A percentile compares a stretch with the other conserved stretches of the same genome.
Conservation (phyloP, 345 rosid genomes). For the Camelina laxa region DNA sequence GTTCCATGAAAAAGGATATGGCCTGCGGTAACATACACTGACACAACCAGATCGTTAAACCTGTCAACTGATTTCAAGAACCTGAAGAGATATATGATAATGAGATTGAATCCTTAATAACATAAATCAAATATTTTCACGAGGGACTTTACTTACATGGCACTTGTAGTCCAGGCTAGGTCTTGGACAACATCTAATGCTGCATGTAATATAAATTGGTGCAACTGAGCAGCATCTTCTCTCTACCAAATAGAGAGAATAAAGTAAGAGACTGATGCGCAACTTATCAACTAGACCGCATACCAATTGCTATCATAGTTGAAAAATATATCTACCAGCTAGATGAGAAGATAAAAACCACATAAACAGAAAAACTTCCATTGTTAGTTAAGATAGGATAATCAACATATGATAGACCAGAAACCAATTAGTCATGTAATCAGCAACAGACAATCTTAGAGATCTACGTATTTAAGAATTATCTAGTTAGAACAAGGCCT, state of each 20-base stretch:
- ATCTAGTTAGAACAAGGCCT: neutral
- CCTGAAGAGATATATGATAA: conserved; percentile 47
- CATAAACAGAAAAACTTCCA: neutral
- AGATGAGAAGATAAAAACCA: neutral
- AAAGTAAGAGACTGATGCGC: conserved; percentile 13
- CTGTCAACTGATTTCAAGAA: conserved; percentile 90
- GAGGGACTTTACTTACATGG: conserved; percentile 63
- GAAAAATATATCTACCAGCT: conserved; percentile 11
- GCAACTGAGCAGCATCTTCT: conserved; percentile 98
- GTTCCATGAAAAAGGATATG: conserved; percentile 71
- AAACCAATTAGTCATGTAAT: neutral
- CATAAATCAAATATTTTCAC: neutral
- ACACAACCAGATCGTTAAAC: conserved; percentile 91
- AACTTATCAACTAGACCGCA: neutral
- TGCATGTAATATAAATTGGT: conserved; percentile 91
- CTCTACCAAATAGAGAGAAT: conserved; percentile 56
- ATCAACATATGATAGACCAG: neutral
- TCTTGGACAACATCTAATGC: conserved; percentile 97
- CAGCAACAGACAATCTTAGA: neutral
- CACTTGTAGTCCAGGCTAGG: conserved; percentile 95
- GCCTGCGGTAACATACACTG: conserved; percentile 95
- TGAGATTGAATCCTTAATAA: conserved; percentile 11
- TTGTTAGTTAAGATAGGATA: neutral
- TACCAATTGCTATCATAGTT: neutral
- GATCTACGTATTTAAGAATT: neutral